Conservation (phyloP, 306 rosid species). For the Inga oerstediana region DNA sequence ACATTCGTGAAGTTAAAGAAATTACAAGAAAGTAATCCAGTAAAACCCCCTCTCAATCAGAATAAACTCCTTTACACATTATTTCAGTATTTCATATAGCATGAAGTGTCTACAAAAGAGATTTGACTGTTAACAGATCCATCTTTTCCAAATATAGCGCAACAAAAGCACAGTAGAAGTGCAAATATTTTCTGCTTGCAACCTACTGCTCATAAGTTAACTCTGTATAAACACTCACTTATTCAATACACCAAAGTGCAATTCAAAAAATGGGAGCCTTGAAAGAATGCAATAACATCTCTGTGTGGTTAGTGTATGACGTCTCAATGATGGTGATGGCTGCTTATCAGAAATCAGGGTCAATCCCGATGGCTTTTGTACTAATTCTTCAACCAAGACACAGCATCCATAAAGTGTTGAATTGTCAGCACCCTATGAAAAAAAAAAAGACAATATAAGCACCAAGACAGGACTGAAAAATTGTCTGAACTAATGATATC, state of each 20-base stretch:
- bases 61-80: slow-evolving; percentile 2
- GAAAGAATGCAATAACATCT: slow-evolving; percentile 98
- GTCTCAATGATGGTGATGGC: slow-evolving; percentile 65
- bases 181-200: slow-evolving; percentile 26
- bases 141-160: slow-evolving; percentile 15
- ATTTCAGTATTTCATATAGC: slow-evolving; percentile 1
- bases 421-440: slow-evolving; percentile 86
- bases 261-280: slow-evolving; percentile 87
- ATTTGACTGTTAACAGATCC: slow-evolving; percentile 3
- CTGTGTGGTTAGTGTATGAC: slow-evolving; percentile 77
- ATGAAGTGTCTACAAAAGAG: slow-evolving; percentile 15
- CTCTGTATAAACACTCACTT: slow-evolving; percentile 53
- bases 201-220: slow-evolving; percentile 10
- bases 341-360: slow-evolving; percentile 68
- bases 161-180: slow-evolving; percentile 9
- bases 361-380: slow-evolving; percentile 85
- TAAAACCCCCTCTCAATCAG: not conserved
- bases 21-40: slow-evolving; percentile 6
- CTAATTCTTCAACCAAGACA: slow-evolving; percentile 90
- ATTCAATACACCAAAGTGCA: slow-evolving; percentile 92
- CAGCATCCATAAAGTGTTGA: slow-evolving; percentile 98
- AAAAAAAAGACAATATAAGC: slow-evolving; percentile 5
- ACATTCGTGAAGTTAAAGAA: not conserved
- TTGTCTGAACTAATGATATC: not conserved
- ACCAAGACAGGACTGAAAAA: not conserved